Evolutionary conservation across 352 stramenopile genomes (phyloP).

Genomic region (Phytophthora pseudosyringae): DNA sequence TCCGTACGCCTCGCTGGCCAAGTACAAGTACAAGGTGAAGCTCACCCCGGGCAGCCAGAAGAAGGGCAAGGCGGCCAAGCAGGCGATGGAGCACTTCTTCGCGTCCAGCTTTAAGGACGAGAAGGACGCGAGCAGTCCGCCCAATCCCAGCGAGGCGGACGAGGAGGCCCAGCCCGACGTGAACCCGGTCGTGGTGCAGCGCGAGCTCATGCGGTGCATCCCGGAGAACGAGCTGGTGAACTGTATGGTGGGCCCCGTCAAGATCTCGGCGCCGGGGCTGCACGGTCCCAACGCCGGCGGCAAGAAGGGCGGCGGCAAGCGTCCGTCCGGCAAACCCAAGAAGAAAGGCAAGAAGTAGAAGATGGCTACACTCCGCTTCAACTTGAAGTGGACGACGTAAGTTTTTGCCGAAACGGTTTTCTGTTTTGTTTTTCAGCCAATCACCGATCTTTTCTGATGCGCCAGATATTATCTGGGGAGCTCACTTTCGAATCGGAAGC

Average conservation of each 20-base stretch:
- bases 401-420: neutral
- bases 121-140: constrained; percentile 39
- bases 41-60: constrained; percentile 88
- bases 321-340: constrained; percentile 37
- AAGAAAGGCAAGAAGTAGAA: constrained; percentile 45
- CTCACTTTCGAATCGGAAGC: constrained; percentile 7
- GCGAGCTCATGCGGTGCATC: constrained; percentile 91
- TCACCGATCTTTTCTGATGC: constrained; percentile 7
- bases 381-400: constrained; percentile 14
- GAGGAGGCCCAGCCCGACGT: constrained; percentile 54
- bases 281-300: constrained; percentile 35
- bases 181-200: constrained; percentile 76
- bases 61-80: constrained; percentile 92
- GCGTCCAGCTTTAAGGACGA: constrained; percentile 74
- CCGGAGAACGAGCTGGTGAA: constrained; percentile 89
- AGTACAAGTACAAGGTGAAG: constrained; percentile 95
- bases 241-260: constrained; percentile 92
- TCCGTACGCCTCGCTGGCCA: constrained; percentile 85
- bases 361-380: constrained; percentile 24
- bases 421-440: constrained; percentile 22
- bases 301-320: constrained; percentile 50
- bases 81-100: constrained; percentile 88
- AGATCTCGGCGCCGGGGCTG: constrained; percentile 83
- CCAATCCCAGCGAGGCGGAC: constrained; percentile 23
- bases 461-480: constrained; percentile 3